Evolutionary conservation across 176 grass and related monocot species (phyloP).

Genomic region (bread wheat (Triticum aestivum)): DNA sequence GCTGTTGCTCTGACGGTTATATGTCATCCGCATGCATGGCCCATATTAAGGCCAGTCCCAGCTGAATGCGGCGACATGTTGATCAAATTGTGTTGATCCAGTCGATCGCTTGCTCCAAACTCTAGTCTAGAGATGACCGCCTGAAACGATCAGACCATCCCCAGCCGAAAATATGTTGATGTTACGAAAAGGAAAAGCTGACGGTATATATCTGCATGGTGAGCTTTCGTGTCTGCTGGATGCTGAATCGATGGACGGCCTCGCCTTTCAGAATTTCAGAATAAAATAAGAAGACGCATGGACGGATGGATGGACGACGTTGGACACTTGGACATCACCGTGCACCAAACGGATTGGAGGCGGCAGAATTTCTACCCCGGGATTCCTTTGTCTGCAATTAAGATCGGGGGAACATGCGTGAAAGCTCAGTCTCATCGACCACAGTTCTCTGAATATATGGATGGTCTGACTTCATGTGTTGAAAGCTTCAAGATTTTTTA

Average conservation of each 20-base stretch:
- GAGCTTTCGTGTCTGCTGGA: constrained; percentile 17
- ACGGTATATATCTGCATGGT: not conserved
- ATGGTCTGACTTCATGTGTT: not conserved
- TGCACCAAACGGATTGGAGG: constrained; percentile 23
- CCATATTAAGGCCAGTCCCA: not conserved
- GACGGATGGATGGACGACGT: constrained; percentile 8
- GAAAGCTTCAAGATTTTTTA: not conserved
- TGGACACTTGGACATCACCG: constrained; percentile 40
- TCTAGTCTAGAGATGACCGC: not conserved
- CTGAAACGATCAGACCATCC: not conserved
- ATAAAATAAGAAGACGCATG: not conserved
- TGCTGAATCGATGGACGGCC: not conserved
- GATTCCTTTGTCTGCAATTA: constrained; percentile 38
- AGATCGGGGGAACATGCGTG: constrained; percentile 17
- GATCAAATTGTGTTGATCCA: constrained; percentile 14
- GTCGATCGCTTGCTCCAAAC: constrained; percentile 11
- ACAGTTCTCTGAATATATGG: not conserved
- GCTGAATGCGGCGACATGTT: not conserved
- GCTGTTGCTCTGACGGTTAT: not conserved
- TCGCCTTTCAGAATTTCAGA: not conserved
- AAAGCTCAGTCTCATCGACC: constrained; percentile 44
- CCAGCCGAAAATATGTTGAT: not conserved
- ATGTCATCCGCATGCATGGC: not conserved
- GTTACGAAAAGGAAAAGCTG: not conserved
- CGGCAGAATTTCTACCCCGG: not conserved